phyloP scores from a whole-genome alignment of 192 early-diverging fungal genomes.

The Haplosporangium gracile region DNA sequence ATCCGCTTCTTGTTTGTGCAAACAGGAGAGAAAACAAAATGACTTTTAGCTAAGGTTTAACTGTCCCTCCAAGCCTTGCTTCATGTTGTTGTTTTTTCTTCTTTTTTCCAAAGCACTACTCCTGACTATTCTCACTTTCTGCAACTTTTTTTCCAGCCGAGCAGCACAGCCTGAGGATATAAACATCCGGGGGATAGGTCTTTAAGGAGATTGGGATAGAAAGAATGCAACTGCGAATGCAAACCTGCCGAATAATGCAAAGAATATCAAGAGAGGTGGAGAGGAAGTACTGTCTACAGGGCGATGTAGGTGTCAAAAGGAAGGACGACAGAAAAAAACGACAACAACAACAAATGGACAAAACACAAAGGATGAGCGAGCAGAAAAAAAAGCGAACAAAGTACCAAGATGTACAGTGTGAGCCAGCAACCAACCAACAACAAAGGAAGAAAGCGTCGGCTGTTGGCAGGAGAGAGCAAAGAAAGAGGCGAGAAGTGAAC shows the following conservation, averaged over 20 bases:
- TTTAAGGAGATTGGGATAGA: not conserved
- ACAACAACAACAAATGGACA: not conserved
- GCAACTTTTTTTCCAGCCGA: not conserved
- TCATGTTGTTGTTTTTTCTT: not conserved
- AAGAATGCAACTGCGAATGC: not conserved
- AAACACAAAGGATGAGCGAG: not conserved
- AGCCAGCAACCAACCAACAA: not conserved
- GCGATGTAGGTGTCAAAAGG: not conserved
- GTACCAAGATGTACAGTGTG: not conserved
- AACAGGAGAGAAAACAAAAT: not conserved
- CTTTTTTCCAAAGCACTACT: not conserved
- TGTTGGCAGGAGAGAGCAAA: not conserved
- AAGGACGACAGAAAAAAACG: not conserved
- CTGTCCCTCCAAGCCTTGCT: not conserved
- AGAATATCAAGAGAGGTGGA: not conserved
- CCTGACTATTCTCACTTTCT: not conserved
- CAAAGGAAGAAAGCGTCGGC: not conserved
- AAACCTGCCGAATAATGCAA: slow-evolving; percentile 1
- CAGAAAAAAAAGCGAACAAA: not conserved
- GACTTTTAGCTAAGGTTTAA: not conserved
- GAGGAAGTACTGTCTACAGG: slow-evolving; percentile 1
- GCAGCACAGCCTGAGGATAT: not conserved
- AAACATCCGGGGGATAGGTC: not conserved
- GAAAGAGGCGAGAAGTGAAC: not conserved
- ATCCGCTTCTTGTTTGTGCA: not conserved